Conservation (phyloP, 73 alveolate species). For the Symbiodinium natans region DNA sequence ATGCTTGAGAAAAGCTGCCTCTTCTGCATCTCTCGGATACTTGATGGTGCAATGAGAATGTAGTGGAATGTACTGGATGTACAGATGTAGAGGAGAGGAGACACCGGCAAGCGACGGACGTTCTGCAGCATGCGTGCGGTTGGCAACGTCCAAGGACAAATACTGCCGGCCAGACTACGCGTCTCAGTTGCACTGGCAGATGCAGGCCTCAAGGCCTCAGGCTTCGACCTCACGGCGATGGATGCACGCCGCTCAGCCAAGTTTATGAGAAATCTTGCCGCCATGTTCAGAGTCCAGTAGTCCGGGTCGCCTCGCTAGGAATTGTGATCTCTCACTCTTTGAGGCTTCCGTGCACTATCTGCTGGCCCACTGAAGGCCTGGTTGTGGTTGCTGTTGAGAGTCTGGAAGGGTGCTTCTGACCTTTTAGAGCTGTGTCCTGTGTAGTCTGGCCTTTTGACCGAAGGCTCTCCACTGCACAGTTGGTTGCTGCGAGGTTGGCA, state of each 20-base stretch:
- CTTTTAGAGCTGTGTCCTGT: no score
- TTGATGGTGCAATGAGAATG: no score
- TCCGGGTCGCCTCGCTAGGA: no score
- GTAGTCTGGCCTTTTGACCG: no score
- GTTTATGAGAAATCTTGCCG: not conserved
- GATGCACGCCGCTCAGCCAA: constrained; percentile 13
- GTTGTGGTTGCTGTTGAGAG: not conserved
- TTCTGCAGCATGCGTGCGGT: no score
- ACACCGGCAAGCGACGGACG: no score
- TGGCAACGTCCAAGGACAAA: not conserved
- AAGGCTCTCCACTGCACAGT: no score
- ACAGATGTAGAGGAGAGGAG: not conserved
- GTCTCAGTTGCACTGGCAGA: constrained; percentile 60
- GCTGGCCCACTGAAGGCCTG: constrained; percentile 31
- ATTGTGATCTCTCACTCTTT: no score
- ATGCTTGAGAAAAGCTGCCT: not conserved
- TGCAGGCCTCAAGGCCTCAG: constrained; percentile 48
- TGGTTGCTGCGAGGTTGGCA: not conserved
- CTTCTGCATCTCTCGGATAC: not conserved
- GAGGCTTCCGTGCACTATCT: constrained; percentile 37
- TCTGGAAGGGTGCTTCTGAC: no score
- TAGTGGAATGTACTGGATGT: not conserved
- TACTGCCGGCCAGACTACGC: constrained; percentile 34
- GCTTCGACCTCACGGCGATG: constrained; percentile 74
- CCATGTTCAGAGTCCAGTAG: no score